phyloP scores from a whole-genome alignment of 2,329 filamentous ascomycete species.

The Beauveria rudraprayagi region DNA sequence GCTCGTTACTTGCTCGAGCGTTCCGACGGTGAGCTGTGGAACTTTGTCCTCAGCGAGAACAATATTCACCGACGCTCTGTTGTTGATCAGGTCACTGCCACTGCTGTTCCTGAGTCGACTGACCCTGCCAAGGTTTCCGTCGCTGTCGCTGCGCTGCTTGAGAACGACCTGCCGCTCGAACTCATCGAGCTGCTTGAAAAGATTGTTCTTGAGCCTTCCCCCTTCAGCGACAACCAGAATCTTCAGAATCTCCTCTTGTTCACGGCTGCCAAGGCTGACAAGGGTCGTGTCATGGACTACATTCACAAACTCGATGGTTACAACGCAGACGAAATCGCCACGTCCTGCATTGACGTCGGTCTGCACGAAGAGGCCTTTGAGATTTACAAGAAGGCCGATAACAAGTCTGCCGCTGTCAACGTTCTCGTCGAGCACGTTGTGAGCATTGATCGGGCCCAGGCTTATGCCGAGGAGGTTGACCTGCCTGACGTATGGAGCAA shows the following conservation, averaged over 20 bases:
- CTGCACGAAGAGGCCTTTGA: constrained; percentile 96
- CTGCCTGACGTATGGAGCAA: constrained; percentile 95
- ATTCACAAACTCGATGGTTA: constrained; percentile 87
- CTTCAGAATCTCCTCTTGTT: constrained; percentile 94
- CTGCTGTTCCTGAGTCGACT: constrained; percentile 83
- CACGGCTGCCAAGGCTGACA: constrained; percentile 94
- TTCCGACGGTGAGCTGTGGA: constrained; percentile 84
- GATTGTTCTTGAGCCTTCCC: constrained; percentile 98
- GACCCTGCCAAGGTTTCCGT: constrained; percentile 93
- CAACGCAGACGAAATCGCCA: constrained; percentile 84
- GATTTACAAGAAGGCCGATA: constrained; percentile 95
- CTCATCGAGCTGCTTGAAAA: constrained; percentile 97
- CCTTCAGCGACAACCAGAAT: constrained; percentile 95
- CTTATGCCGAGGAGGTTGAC: constrained; percentile 91
- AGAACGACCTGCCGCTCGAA: constrained; percentile 83
- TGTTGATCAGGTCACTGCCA: constrained; percentile 92
- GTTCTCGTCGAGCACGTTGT: constrained; percentile 95
- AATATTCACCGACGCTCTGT: constrained; percentile 91
- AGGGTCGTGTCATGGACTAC: constrained; percentile 90
- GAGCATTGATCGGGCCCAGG: constrained; percentile 93
- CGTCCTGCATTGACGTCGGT: constrained; percentile 88
- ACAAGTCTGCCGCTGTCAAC: constrained; percentile 77
- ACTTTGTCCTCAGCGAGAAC: constrained; percentile 89
- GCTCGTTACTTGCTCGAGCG: constrained; percentile 90
- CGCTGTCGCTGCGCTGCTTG: constrained; percentile 87